Conservation (phyloP, 768 basidiomycete species). For the Punctularia strigosozonata region DNA sequence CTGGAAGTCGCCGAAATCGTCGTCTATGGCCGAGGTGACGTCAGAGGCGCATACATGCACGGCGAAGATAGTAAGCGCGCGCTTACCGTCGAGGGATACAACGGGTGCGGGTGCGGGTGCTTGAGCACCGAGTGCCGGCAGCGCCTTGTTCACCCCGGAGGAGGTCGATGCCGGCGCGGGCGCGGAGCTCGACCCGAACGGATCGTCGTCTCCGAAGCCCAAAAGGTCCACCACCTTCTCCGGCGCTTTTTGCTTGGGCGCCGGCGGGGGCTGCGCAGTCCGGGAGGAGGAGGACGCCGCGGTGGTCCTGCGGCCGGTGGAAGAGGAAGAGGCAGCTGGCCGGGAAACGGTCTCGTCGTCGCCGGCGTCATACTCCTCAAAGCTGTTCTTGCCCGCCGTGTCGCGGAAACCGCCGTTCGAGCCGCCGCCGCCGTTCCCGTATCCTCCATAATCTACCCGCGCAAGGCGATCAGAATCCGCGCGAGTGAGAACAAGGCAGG, state of each 20-base stretch:
- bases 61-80: background rate
- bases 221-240: conserved; percentile 56
- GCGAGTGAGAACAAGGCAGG: background rate
- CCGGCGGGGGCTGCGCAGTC: conserved; percentile 17
- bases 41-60: background rate
- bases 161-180: conserved; percentile 17
- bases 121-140: conserved; percentile 30
- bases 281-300: conserved; percentile 22
- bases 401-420: conserved; percentile 51
- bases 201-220: conserved; percentile 63
- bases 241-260: conserved; percentile 31
- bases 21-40: conserved; percentile 30
- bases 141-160: conserved; percentile 39
- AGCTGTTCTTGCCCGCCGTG: conserved; percentile 40
- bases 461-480: background rate
- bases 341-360: conserved; percentile 60
- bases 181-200: conserved; percentile 21
- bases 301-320: conserved; percentile 25
- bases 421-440: conserved; percentile 20
- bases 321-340: conserved; percentile 16
- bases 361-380: conserved; percentile 95
- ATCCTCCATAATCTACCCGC: conserved; percentile 21
- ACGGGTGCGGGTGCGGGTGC: no score
- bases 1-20: conserved; percentile 84
- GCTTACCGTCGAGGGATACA: conserved; percentile 12